Base-by-base conservation (phyloP, 2,329 filamentous ascomycete species). In the Penicillium vulpinum region DNA sequence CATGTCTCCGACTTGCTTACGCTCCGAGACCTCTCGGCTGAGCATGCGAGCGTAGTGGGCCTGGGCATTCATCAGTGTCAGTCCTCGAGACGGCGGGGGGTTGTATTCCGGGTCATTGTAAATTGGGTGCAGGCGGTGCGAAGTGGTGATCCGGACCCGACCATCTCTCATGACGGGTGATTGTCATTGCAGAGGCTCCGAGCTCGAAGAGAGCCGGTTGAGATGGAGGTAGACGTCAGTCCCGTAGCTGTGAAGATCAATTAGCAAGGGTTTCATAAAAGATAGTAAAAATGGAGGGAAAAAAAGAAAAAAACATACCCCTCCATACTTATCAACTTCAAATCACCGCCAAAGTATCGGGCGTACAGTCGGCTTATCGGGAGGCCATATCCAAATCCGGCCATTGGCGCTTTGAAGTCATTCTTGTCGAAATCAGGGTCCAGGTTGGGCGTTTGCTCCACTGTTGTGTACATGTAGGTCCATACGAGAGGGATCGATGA, bases 401-500 rank as follows among this genome's bases (percentile, higher is more conserved):
- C 94, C 94, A 99, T 97, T 2, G 94, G 94, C 13, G 94, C 94
- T 77, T 99, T 97, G 82, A 99, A 99, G 75, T 99, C 94, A 77
- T 88, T 96, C 80, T 97, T 96, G 77, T 99, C 93, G 75, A 97
- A 99, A 73, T 97, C 93, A 0, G 94, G 94, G 71, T 99, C 94
- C 61, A 99, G 80, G 71, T 88, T 96, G 15, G 94, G 94, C 22
- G 94, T 97, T 67, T 92, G 87, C 75, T 97, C 94, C 62, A 99
- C 94, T 2, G 94, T 99, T 35, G 94, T 99, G 75, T 99, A 99
- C 94, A 97, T 99, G 75, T 99, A 99, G 13, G 94, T 99, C 94
- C 94, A 99, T n/a, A 97, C 94, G 15, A 99, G 83, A 5, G 94
- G 94, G 62, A 99, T 97, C 51, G 91, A 86, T 67, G 90, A 95